These are phyloP conservation scores for Microdochium nivale DNA, from an alignment of 2,329 filamentous ascomycete species.

Conservation along the genomic window DNA sequence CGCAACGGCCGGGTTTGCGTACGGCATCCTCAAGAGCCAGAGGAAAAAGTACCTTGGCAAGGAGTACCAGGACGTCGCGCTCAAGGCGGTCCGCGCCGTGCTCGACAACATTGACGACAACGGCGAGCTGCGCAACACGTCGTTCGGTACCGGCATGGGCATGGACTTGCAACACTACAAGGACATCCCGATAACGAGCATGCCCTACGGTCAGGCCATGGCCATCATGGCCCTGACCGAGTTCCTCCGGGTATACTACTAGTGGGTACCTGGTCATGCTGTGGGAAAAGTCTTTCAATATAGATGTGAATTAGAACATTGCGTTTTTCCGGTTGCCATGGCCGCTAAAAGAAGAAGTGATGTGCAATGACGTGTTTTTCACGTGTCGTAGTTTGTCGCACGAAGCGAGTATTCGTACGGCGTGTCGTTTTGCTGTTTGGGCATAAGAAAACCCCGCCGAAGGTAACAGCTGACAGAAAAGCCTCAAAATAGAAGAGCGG, in stretches of 20 bases:
- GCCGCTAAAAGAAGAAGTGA: too few species aligned
- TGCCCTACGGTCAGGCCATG: slow-evolving; percentile 83
- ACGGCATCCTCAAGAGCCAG: slow-evolving; percentile 67
- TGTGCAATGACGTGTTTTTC: too few species aligned
- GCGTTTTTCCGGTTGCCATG: too few species aligned
- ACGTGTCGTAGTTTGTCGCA: too few species aligned
- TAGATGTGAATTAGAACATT: too few species aligned
- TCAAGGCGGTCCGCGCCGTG: slow-evolving; percentile 60
- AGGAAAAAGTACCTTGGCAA: slow-evolving; percentile 60
- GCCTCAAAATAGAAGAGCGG: too few species aligned
- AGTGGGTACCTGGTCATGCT: too few species aligned
- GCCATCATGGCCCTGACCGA: slow-evolving; percentile 75
- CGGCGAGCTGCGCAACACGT: slow-evolving; percentile 66
- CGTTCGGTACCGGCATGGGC: slow-evolving; percentile 75
- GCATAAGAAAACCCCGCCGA: too few species aligned
- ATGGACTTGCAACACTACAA: slow-evolving; percentile 66
- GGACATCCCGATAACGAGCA: slow-evolving; percentile 66
- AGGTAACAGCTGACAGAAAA: too few species aligned
- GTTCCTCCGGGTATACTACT: slow-evolving; percentile 52
- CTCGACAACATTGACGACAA: slow-evolving; percentile 54
- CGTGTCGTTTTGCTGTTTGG: too few species aligned
- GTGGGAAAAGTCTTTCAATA: too few species aligned
- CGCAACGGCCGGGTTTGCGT: slow-evolving; percentile 73
- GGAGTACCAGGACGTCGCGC: slow-evolving; percentile 51
- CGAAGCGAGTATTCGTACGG: too few species aligned